Evolutionary conservation across 495 filamentous ascomycete species (phyloP).

Genomic region (Podospora conica): DNA sequence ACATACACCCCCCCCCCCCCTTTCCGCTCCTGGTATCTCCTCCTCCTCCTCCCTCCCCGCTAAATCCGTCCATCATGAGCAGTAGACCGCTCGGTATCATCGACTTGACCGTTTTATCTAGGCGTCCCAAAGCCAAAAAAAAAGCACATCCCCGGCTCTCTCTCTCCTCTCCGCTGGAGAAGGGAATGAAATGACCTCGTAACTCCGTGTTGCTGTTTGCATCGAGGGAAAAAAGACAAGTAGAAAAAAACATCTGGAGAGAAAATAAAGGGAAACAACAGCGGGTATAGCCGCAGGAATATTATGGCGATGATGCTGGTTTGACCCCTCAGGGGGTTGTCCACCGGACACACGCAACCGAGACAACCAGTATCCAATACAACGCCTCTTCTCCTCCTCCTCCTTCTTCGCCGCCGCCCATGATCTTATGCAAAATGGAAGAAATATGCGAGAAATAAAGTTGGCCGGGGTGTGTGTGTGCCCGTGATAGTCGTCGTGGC

Average conservation of each 20-base stretch:
- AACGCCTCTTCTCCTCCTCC: conserved; percentile 6
- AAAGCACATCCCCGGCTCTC: not conserved
- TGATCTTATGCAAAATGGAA: conserved; percentile 9
- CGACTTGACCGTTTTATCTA: not conserved
- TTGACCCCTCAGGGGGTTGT: not conserved
- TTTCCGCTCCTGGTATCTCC: not conserved
- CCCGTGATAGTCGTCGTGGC: not conserved
- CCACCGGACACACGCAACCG: not conserved
- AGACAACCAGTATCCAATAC: not conserved
- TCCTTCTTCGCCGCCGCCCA: not conserved
- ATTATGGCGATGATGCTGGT: not conserved
- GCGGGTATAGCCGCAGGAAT: not conserved
- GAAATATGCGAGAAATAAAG: not conserved
- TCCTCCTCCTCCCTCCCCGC: not conserved
- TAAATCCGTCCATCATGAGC: not conserved
- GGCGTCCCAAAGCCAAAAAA: not conserved
- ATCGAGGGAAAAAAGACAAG: not conserved
- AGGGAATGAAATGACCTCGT: not conserved
- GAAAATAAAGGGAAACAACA: conserved; percentile 1
- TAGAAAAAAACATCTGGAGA: not conserved
- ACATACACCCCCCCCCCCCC: not conserved
- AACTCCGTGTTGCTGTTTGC: conserved; percentile 4
- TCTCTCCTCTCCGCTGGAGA: not conserved
- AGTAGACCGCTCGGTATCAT: not conserved
- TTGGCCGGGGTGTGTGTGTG: not conserved